A percentile compares a stretch with the other conserved stretches of the same genome.
These are phyloP conservation scores for Colletotrichum cordylinicola DNA, from an alignment of 2,329 filamentous ascomycete species.

Conservation along the genomic window DNA sequence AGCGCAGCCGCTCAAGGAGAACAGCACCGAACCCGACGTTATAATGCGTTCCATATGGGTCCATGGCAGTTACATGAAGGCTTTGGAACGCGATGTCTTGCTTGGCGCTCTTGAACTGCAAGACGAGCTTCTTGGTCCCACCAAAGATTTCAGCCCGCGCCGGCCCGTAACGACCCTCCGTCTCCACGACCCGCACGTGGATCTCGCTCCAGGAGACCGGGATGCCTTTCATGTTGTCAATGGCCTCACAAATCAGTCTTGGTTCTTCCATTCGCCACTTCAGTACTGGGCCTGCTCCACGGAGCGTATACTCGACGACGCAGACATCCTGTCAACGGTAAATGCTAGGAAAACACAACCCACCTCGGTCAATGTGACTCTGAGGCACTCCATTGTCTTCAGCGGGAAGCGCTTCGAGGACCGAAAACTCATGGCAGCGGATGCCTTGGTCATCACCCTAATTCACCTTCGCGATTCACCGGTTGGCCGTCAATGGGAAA, in stretches of 20 bases:
- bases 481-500: constrained; percentile 70
- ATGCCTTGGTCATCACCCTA: constrained; percentile 80
- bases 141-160: constrained; percentile 58
- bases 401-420: constrained; percentile 80
- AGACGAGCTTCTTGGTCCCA: constrained; percentile 69
- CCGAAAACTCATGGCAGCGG: constrained; percentile 70
- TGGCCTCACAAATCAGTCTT: constrained; percentile 66
- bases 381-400: constrained; percentile 81
- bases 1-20: constrained; percentile 66
- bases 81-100: constrained; percentile 70
- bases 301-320: constrained; percentile 62
- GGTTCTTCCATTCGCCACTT: constrained; percentile 84
- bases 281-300: constrained; percentile 80
- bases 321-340: constrained; percentile 71
- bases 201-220: constrained; percentile 51
- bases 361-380: constrained; percentile 74
- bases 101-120: constrained; percentile 73
- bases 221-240: constrained; percentile 65
- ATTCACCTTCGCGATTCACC: constrained; percentile 71
- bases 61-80: constrained; percentile 81
- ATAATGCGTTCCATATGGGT: constrained; percentile 85
- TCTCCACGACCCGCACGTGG: constrained; percentile 31
- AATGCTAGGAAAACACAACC: constrained; percentile 67
- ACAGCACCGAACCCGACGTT: constrained; percentile 66
- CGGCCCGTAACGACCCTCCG: constrained; percentile 26